A percentile compares a stretch with the other conserved stretches of the same genome.
phyloP scores from a whole-genome alignment of 1,284 basidiomycete species.

The Microbotryum scabiosae region DNA sequence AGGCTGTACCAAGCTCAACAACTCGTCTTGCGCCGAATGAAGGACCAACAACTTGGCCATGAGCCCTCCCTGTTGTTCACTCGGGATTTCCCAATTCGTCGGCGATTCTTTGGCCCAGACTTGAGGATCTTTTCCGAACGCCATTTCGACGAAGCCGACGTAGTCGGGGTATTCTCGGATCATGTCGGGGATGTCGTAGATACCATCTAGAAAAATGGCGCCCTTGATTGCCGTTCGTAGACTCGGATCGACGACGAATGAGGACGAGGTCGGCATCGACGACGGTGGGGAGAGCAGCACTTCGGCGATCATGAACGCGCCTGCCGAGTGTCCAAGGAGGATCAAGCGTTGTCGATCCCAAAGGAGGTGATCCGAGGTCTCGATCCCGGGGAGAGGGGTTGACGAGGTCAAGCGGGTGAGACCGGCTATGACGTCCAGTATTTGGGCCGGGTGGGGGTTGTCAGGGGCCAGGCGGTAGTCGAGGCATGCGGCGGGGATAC shows the following conservation, averaged over 20 bases:
- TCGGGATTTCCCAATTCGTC: constrained; percentile 12
- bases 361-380: neutral
- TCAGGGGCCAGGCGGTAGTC: constrained; percentile 28
- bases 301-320: constrained; percentile 24
- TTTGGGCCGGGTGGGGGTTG: constrained; percentile 20
- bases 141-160: constrained; percentile 15
- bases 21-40: constrained; percentile 15
- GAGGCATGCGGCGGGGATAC: constrained; percentile 21
- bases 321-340: constrained; percentile 25
- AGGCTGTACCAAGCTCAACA: constrained; percentile 19
- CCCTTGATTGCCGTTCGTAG: constrained; percentile 9
- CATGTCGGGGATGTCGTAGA: constrained; percentile 26
- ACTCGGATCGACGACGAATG: constrained; percentile 5
- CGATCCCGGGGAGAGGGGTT: too few species aligned
- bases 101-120: constrained; percentile 17
- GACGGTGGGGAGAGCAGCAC: constrained; percentile 8
- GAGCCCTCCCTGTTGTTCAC: neutral
- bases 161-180: constrained; percentile 28
- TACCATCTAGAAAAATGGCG: constrained; percentile 22
- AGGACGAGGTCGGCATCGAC: neutral
- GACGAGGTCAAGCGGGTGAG: constrained; percentile 7
- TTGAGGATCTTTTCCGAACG: constrained; percentile 11
- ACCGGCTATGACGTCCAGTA: constrained; percentile 21
- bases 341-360: constrained; percentile 16
- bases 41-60: constrained; percentile 8